Evolutionary conservation across 2,329 filamentous ascomycete genomes (phyloP).

Genomic region (Claviceps arundinis): DNA sequence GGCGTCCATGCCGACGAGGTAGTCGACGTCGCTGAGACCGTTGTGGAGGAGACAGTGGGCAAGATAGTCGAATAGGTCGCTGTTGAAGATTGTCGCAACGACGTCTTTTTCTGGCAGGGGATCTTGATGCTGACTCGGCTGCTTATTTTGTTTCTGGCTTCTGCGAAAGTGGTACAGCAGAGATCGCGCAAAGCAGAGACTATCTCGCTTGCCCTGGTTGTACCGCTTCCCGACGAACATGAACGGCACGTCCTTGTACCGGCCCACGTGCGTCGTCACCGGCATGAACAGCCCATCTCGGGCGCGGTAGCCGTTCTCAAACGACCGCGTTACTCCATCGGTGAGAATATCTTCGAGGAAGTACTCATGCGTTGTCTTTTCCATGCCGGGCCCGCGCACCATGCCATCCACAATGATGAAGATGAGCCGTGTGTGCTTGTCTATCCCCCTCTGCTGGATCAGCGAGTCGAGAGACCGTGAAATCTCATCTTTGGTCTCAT

Average conservation of each 20-base stretch:
- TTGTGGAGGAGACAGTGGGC: slow-evolving; percentile 24
- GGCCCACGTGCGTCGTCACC: slow-evolving; percentile 28
- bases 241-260: slow-evolving; percentile 32
- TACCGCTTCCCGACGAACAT: slow-evolving; percentile 34
- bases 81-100: slow-evolving; percentile 28
- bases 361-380: slow-evolving; percentile 33
- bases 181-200: slow-evolving; percentile 34
- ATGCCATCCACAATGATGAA: slow-evolving; percentile 36
- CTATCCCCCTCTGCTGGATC: slow-evolving; percentile 28
- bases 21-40: slow-evolving; percentile 26
- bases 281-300: slow-evolving; percentile 34
- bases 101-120: slow-evolving; percentile 17
- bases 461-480: slow-evolving; percentile 32
- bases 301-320: slow-evolving; percentile 31
- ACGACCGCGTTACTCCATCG: slow-evolving; percentile 17
- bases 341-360: slow-evolving; percentile 33
- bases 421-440: slow-evolving; percentile 27
- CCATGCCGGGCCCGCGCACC: slow-evolving; percentile 31
- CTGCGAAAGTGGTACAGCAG: slow-evolving; percentile 33
- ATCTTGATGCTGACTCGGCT: not conserved
- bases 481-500: slow-evolving; percentile 31
- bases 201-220: slow-evolving; percentile 37
- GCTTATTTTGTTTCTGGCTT: slow-evolving; percentile 20
- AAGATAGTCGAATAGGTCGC: slow-evolving; percentile 28
- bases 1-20: slow-evolving; percentile 33